phyloP scores from a whole-genome alignment of 2,329 filamentous ascomycete genomes.

The Colletotrichum melonis region DNA sequence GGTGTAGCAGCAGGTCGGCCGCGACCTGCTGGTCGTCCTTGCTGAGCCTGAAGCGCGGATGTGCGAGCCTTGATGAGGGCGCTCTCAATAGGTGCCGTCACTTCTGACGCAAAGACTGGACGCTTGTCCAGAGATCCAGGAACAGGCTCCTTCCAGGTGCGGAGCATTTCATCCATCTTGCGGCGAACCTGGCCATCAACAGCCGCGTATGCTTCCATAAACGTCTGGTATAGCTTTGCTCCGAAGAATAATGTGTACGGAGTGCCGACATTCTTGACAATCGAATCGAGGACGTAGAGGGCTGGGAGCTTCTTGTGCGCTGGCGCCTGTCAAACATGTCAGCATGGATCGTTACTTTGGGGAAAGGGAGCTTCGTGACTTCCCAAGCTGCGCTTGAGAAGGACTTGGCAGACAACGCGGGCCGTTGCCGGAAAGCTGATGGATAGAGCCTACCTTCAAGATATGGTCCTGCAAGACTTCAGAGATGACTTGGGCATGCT shows the following conservation, averaged over 20 bases:
- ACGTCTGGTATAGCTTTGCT: conserved; percentile 90
- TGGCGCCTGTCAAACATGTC: conserved; percentile 72
- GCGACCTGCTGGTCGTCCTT: conserved; percentile 46
- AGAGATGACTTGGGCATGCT: conserved; percentile 93
- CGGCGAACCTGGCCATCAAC: conserved; percentile 85
- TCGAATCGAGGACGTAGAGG: conserved; percentile 97
- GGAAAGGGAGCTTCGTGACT: not conserved
- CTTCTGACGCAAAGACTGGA: conserved; percentile 89
- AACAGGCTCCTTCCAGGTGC: conserved; percentile 97
- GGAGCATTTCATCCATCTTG: conserved; percentile 97
- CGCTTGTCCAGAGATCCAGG: conserved; percentile 92
- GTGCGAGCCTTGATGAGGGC: conserved; percentile 85
- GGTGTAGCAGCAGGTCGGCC: conserved; percentile 53
- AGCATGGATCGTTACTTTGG: conserved; percentile 43
- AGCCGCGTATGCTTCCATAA: conserved; percentile 95
- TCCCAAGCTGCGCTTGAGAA: not conserved
- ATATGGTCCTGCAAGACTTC: conserved; percentile 93
- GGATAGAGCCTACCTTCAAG: conserved; percentile 78
- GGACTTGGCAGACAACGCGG: not conserved
- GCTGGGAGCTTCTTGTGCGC: conserved; percentile 92
- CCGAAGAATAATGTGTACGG: conserved; percentile 97
- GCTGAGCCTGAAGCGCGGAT: conserved; percentile 63
- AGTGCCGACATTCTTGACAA: conserved; percentile 98
- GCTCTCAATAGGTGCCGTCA: conserved; percentile 92
- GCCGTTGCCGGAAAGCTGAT: not conserved